Evolutionary conservation across 2,329 filamentous ascomycete genomes (phyloP).

Genomic region (Mycogone perniciosa): DNA sequence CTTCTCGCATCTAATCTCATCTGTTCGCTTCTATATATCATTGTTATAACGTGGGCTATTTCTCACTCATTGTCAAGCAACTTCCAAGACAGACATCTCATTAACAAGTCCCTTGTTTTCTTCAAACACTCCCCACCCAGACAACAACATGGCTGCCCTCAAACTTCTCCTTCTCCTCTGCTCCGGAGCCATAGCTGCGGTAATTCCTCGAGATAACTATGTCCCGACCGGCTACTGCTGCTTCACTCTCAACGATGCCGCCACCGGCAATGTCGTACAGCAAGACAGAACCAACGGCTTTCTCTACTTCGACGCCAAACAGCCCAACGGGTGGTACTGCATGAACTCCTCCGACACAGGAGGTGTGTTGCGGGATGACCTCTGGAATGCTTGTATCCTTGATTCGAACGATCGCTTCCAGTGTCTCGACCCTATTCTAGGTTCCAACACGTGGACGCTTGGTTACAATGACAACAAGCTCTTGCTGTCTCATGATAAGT

Average conservation of each 20-base stretch:
- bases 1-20: no score
- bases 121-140: not conserved
- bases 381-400: conserved; percentile 29
- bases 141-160: conserved; percentile 15
- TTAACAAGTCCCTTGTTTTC: not conserved
- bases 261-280: conserved; percentile 20
- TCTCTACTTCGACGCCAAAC: conserved; percentile 21
- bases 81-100: not conserved
- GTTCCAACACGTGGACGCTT: conserved; percentile 24
- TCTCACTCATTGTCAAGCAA: no score
- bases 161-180: conserved; percentile 17
- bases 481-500: conserved; percentile 21
- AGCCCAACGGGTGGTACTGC: conserved; percentile 26
- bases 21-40: no score
- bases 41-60: no score
- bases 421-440: conserved; percentile 28
- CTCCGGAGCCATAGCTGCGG: conserved; percentile 18
- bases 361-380: conserved; percentile 23
- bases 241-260: conserved; percentile 25
- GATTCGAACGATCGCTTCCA: conserved; percentile 20
- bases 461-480: conserved; percentile 16
- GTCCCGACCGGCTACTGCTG: conserved; percentile 24
- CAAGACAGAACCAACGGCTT: conserved; percentile 22
- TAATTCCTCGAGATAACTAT: conserved; percentile 9
- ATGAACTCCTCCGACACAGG: conserved; percentile 20